phyloP scores from a whole-genome alignment of 257 asterid species.

The Solanum peruvianum region DNA sequence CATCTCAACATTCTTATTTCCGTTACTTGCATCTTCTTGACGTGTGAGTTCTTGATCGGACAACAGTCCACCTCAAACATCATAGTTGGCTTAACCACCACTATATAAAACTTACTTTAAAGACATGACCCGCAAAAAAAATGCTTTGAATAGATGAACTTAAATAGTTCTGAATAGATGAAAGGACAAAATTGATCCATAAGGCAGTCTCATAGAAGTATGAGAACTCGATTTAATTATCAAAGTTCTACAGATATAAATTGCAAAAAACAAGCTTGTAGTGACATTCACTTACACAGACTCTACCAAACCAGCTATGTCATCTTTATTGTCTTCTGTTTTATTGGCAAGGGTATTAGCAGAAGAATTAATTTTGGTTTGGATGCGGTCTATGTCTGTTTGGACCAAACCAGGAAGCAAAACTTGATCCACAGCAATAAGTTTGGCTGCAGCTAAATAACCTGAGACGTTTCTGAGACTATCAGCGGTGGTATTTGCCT shows the following conservation, averaged over 20 bases:
- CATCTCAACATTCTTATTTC: not conserved
- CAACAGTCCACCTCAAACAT: not conserved
- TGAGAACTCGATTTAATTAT: not conserved
- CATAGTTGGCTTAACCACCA: not conserved
- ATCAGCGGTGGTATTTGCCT: conserved; percentile 52
- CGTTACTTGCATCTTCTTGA: not conserved
- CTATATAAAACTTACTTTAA: not conserved
- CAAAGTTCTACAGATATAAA: not conserved
- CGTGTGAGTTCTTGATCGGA: not conserved
- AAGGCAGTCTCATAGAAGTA: not conserved
- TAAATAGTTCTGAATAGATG: not conserved
- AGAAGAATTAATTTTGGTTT: conserved; percentile 56
- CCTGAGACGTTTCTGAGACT: conserved; percentile 55
- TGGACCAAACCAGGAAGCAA: conserved; percentile 54
- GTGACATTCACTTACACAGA: conserved; percentile 41
- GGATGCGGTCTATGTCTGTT: conserved; percentile 65
- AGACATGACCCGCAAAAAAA: not conserved
- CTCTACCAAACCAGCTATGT: conserved; percentile 40
- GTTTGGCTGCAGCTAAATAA: conserved; percentile 75
- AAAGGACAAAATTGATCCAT: not conserved
- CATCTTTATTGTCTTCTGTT: conserved; percentile 44
- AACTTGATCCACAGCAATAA: conserved; percentile 44
- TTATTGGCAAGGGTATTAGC: conserved; percentile 53
- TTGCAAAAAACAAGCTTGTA: not conserved
- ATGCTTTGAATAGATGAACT: not conserved